phyloP scores from a whole-genome alignment of 169 alveolate species.

The Babesia bovis region DNA sequence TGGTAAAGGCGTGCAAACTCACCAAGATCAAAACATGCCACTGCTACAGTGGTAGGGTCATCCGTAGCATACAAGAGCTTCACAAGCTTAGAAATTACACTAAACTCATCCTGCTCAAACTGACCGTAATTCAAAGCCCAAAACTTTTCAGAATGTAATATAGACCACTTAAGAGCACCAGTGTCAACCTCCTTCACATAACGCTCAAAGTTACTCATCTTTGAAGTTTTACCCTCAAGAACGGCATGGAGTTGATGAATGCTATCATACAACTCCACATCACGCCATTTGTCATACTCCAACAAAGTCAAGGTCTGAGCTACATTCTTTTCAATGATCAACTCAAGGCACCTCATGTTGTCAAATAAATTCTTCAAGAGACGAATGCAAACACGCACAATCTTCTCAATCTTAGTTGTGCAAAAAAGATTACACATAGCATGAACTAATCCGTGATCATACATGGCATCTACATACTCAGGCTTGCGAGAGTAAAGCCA shows the following conservation, averaged over 20 bases:
- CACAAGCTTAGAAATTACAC: constrained; percentile 76
- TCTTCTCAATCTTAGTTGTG: constrained; percentile 74
- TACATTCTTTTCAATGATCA: constrained; percentile 77
- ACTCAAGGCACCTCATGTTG: constrained; percentile 70
- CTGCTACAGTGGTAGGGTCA: constrained; percentile 80
- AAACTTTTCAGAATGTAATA: constrained; percentile 82
- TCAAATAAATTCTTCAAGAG: constrained; percentile 68
- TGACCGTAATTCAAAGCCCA: constrained; percentile 80
- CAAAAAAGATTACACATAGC: constrained; percentile 66
- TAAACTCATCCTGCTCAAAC: constrained; percentile 81
- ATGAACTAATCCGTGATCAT: constrained; percentile 61
- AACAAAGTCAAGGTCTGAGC: constrained; percentile 77
- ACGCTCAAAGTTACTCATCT: constrained; percentile 78
- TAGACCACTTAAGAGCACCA: constrained; percentile 80
- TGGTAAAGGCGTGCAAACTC: constrained; percentile 87
- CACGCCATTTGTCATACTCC: constrained; percentile 85
- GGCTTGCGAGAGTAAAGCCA: constrained; percentile 73
- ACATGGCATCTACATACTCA: constrained; percentile 60
- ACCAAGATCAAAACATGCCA: constrained; percentile 88
- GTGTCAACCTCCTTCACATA: constrained; percentile 78
- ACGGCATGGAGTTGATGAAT: constrained; percentile 75
- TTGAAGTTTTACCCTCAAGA: constrained; percentile 75
- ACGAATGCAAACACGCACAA: constrained; percentile 67
- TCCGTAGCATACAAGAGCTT: constrained; percentile 76
- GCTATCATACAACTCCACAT: constrained; percentile 80